Conservation (phyloP, 2,329 filamentous ascomycete species). For the Microdochium trichocladiopsis region DNA sequence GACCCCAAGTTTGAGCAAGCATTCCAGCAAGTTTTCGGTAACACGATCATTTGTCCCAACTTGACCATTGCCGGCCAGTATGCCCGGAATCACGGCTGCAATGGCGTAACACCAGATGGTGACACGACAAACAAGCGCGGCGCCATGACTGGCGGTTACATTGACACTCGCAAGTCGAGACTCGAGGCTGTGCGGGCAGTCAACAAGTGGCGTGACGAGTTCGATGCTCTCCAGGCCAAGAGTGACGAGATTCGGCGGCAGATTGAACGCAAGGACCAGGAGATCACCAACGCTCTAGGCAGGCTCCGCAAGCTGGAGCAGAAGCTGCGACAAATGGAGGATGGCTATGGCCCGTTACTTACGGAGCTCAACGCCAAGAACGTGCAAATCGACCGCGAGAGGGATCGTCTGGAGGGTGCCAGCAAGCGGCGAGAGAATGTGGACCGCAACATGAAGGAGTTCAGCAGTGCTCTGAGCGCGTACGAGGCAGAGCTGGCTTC, state of each 20-base stretch:
- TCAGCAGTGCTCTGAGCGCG: slow-evolving; percentile 67
- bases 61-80: slow-evolving; percentile 84
- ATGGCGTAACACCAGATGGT: slow-evolving; percentile 89
- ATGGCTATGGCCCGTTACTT: slow-evolving; percentile 73
- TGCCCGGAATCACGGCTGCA: slow-evolving; percentile 83
- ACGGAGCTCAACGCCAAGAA: slow-evolving; percentile 71
- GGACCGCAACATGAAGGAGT: slow-evolving; percentile 65
- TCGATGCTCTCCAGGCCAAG: slow-evolving; percentile 59
- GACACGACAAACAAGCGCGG: slow-evolving; percentile 93
- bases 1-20: slow-evolving; percentile 73
- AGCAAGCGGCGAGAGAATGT: slow-evolving; percentile 57
- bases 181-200: slow-evolving; percentile 77
- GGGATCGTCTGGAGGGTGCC: slow-evolving; percentile 67
- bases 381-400: slow-evolving; percentile 66
- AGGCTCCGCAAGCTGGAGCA: slow-evolving; percentile 80
- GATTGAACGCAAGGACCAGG: slow-evolving; percentile 75
- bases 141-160: slow-evolving; percentile 89
- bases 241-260: slow-evolving; percentile 60
- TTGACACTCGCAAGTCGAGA: slow-evolving; percentile 79
- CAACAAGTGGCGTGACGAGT: slow-evolving; percentile 67
- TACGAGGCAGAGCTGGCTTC: slow-evolving; percentile 76
- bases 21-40: slow-evolving; percentile 92
- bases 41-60: slow-evolving; percentile 89
- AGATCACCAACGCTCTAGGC: slow-evolving; percentile 80
- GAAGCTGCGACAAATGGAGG: slow-evolving; percentile 68